Percentiles rank a stretch among this genome's conserved stretches.
These are phyloP conservation scores for Aspergillus tamarii DNA, from an alignment of 2,329 filamentous ascomycete genomes.

Conservation along the genomic window DNA sequence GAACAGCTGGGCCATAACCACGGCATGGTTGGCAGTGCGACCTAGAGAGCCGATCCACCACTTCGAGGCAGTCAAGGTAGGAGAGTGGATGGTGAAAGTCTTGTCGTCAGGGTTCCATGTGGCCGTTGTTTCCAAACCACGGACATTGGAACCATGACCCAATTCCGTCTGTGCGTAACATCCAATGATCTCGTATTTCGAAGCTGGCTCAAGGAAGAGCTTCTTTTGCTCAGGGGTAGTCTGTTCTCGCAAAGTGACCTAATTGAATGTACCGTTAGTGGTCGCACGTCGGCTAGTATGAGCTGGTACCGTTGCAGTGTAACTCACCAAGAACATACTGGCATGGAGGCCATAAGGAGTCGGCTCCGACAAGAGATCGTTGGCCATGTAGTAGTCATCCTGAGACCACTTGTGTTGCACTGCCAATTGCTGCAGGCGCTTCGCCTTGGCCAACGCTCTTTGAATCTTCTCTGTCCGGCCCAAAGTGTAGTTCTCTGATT, in stretches of 20 bases:
- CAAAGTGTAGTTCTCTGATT: constrained; percentile 75
- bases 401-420: constrained; percentile 68
- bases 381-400: constrained; percentile 67
- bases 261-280: constrained; percentile 17
- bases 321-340: constrained; percentile 67
- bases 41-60: constrained; percentile 86
- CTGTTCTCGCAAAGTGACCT: constrained; percentile 72
- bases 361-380: constrained; percentile 72
- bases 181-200: constrained; percentile 72
- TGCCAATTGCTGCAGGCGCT: constrained; percentile 68
- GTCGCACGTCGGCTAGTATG: not conserved
- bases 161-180: constrained; percentile 83
- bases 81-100: constrained; percentile 75
- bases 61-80: constrained; percentile 73
- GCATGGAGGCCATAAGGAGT: constrained; percentile 75
- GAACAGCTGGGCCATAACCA: constrained; percentile 77
- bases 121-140: constrained; percentile 72
- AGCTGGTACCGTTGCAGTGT: too few species aligned
- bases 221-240: constrained; percentile 73
- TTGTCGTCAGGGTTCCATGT: constrained; percentile 75
- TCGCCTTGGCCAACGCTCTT: constrained; percentile 69
- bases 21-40: constrained; percentile 73
- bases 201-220: constrained; percentile 69
- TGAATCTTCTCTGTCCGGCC: constrained; percentile 71
- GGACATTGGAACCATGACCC: constrained; percentile 76